phyloP scores from a whole-genome alignment of 2,329 filamentous ascomycete species.

The Penicillium sp. region DNA sequence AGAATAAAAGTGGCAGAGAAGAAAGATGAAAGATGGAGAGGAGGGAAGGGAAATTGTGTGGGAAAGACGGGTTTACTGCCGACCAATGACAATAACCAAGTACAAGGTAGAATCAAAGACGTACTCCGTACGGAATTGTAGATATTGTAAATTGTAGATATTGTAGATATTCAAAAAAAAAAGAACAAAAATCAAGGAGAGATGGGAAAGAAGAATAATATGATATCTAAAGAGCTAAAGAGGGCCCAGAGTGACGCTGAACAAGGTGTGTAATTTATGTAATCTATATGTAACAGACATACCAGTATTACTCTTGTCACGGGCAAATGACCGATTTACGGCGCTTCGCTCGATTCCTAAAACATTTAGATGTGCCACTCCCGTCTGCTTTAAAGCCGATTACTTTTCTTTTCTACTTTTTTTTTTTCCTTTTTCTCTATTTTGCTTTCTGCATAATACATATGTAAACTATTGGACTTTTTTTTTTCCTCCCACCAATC shows the following conservation, averaged over 20 bases:
- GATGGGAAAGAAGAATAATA: slow-evolving; percentile 8
- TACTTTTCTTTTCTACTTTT: neutral
- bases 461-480: neutral
- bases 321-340: slow-evolving; percentile 18
- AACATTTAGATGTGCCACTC: slow-evolving; percentile 10
- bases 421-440: neutral
- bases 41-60: slow-evolving; percentile 3
- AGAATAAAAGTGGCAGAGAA: neutral
- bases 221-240: neutral
- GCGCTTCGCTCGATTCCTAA: slow-evolving; percentile 20
- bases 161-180: neutral
- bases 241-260: neutral
- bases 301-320: slow-evolving; percentile 8
- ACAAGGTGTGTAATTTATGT: slow-evolving; percentile 3
- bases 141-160: neutral
- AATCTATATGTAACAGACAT: neutral
- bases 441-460: neutral
- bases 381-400: slow-evolving; percentile 4
- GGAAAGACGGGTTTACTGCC: slow-evolving; percentile 2
- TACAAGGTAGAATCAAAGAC: neutral
- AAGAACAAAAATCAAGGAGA: neutral
- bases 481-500: slow-evolving; percentile 10
- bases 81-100: neutral
- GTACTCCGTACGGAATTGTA: neutral
- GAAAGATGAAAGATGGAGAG: neutral